Evolutionary conservation across 306 rosid species (phyloP).

Genomic region (Begonia masoniana): DNA sequence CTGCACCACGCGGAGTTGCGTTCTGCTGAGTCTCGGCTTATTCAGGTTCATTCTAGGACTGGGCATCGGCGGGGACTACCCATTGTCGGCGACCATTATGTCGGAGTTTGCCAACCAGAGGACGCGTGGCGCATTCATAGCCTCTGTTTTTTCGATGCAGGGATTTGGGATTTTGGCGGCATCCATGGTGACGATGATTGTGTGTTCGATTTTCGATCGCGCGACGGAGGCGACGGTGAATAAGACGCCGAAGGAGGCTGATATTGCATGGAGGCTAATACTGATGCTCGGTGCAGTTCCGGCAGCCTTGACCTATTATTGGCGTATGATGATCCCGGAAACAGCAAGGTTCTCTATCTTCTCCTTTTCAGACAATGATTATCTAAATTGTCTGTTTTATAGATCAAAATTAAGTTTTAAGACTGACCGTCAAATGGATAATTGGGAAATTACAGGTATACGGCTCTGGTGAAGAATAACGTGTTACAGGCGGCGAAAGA

Average conservation of each 20-base stretch:
- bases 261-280: conserved; percentile 64
- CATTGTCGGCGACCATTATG: conserved; percentile 73
- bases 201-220: conserved; percentile 30
- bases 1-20: conserved; percentile 30
- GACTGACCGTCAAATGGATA: background rate
- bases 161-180: conserved; percentile 64
- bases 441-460: conserved; percentile 35
- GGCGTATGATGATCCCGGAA: conserved; percentile 89
- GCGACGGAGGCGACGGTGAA: background rate
- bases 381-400: background rate
- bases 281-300: conserved; percentile 61
- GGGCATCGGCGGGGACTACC: conserved; percentile 87
- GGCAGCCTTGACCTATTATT: conserved; percentile 69
- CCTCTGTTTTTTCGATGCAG: conserved; percentile 79
- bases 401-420: background rate
- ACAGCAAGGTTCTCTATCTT: conserved; percentile 51
- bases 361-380: background rate
- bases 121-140: conserved; percentile 75
- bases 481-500: conserved; percentile 59
- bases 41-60: conserved; percentile 58
- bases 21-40: conserved; percentile 38
- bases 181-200: conserved; percentile 40
- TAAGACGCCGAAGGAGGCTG: conserved; percentile 32
- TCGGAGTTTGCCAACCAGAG: conserved; percentile 73
- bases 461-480: conserved; percentile 60